phyloP scores from a whole-genome alignment of 495 filamentous ascomycete genomes.

The Copromyces sp. region DNA sequence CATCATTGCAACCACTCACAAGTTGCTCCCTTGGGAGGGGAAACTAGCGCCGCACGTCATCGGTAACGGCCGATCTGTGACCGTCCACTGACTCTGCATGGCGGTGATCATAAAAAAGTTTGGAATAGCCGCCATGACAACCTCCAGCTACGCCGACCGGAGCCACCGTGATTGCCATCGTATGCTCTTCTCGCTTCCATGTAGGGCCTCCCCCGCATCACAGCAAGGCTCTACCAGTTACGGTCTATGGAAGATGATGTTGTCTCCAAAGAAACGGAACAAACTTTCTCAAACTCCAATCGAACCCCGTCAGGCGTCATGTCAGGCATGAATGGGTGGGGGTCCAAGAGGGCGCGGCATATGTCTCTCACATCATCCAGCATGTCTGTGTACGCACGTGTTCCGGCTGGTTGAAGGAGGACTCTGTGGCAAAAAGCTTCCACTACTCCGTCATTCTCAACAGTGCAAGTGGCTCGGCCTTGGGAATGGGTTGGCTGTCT shows the following conservation, averaged over 20 bases:
- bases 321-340: not conserved
- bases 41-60: not conserved
- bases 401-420: not conserved
- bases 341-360: not conserved
- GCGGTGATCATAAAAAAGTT: not conserved
- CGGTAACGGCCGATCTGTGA: not conserved
- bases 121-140: not conserved
- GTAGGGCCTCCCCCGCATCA: not conserved
- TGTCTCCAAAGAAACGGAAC: not conserved
- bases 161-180: not conserved
- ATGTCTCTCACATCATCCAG: not conserved
- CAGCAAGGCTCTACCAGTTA: not conserved
- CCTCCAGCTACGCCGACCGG: not conserved
- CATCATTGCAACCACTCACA: not conserved
- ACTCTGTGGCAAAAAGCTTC: not conserved
- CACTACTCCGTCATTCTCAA: not conserved
- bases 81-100: not conserved
- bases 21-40: not conserved
- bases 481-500: not conserved
- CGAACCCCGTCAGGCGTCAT: not conserved
- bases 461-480: not conserved
- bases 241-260: not conserved
- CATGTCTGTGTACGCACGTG: not conserved
- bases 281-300: not conserved
- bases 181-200: not conserved